Percentiles rank a stretch among this genome's conserved stretches.
Evolutionary conservation across 1,284 basidiomycete genomes (phyloP).

Genomic region (Megacollybia platyphylla): DNA sequence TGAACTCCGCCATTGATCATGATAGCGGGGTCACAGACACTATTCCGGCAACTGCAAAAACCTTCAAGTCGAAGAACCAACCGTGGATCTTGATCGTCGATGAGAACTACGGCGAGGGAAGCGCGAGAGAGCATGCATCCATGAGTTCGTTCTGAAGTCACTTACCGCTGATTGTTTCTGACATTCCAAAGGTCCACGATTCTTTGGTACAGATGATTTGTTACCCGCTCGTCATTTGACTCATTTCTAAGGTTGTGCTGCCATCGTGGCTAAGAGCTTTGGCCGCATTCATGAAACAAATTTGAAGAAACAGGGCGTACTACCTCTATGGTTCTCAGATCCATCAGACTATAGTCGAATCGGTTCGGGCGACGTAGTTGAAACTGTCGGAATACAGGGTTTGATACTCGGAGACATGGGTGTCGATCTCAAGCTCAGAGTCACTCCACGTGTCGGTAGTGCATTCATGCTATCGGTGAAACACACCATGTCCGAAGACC

Average conservation of each 20-base stretch:
- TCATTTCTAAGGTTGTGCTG: conserved; percentile 48
- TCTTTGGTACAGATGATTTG: conserved; percentile 59
- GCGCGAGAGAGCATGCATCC: conserved; percentile 96
- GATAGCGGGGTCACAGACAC: conserved; percentile 60
- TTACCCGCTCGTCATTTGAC: background rate
- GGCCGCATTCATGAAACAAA: conserved; percentile 99
- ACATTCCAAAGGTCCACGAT: conserved; percentile 24
- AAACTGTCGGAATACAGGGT: conserved; percentile 35
- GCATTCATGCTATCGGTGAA: conserved; percentile 58
- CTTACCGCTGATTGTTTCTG: no score
- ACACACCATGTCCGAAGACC: conserved; percentile 85
- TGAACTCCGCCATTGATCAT: conserved; percentile 82
- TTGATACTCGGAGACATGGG: conserved; percentile 39
- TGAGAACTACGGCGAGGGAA: conserved; percentile 96
- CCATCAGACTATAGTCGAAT: conserved; percentile 78
- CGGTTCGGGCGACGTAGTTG: conserved; percentile 66
- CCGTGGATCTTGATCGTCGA: conserved; percentile 95
- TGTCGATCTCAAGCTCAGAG: conserved; percentile 49
- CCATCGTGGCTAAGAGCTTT: conserved; percentile 87
- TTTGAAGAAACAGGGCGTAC: conserved; percentile 93
- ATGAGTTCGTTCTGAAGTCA: conserved; percentile 28
- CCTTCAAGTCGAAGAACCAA: conserved; percentile 68
- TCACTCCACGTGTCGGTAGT: conserved; percentile 58
- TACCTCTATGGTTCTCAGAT: conserved; percentile 86
- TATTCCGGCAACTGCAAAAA: conserved; percentile 84